Evolutionary conservation across 495 filamentous ascomycete genomes (phyloP), one percentile per base, ranked within the genome.

Genomic region (Aspergillus haitiensis): DNA sequence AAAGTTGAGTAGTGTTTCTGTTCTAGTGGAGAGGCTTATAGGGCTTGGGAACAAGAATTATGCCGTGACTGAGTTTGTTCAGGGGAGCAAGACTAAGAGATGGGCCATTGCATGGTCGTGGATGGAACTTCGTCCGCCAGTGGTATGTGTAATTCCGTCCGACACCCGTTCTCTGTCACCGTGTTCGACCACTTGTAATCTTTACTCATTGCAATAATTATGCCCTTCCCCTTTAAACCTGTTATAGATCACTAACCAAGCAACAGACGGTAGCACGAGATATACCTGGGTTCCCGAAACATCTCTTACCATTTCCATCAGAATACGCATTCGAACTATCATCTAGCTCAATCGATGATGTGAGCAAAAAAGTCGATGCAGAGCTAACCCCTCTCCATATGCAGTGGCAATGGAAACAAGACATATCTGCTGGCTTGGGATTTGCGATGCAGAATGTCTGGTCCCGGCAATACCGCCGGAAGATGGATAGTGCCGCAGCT

Each of bases 51-150:
- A 93, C 37, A 70, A 78, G 11, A 98, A 98, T 72, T 97, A 85
- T 59, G 93, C 92, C 7, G 84, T 96, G 3, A 90, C 86, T 0
- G 85, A 88, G 62, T 89, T 98, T 56, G 78, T 90, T 1, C 89
- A 94, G 61, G 93, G 92, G 0, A 84, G 73, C 36, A 86, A 85
- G 67, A 98, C 94, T 16, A 84, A 86, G 49, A 76, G 94, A 16
- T 98, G 94, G 94, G 91, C 84, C 8, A 72, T 97, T 33, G 94
- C 81, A 0, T 98, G 94, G 94, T 93, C 88, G 54, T 97, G 88
- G 75, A 76, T 79, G 4, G 80, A 84, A 52, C 75, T 81, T 63
- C 79, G 93, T 52, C 91, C 93, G 31, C 73, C 72, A 18, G 78
- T 82, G 74, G 84, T 85, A 73, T 52, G 75, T 27, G 21, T 27